These are phyloP conservation scores for Phylloboletellus chloephorus DNA, from an alignment of 1,284 basidiomycete species.

Conservation along the genomic window DNA sequence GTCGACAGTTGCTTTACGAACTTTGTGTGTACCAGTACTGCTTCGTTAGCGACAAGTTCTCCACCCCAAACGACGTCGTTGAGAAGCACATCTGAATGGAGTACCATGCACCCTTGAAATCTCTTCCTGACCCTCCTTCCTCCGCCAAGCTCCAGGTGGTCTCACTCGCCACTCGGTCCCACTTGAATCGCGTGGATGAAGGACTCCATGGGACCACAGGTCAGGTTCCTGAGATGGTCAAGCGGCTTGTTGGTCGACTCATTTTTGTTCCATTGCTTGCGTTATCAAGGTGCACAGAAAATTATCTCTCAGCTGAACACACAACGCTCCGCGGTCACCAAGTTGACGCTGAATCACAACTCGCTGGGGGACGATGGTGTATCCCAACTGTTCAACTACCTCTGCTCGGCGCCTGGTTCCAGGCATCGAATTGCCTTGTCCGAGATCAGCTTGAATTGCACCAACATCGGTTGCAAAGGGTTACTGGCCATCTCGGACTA, in stretches of 20 bases:
- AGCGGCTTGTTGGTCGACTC: not conserved
- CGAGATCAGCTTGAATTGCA: conserved; percentile 55
- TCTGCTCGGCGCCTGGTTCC: conserved; percentile 44
- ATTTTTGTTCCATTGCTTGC: conserved; percentile 2
- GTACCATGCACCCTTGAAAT: not conserved
- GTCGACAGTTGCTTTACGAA: conserved; percentile 6
- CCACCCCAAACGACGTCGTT: not conserved
- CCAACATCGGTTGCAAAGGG: conserved; percentile 50
- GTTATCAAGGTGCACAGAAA: conserved; percentile 36
- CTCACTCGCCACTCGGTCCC: conserved; percentile 16
- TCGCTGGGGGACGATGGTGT: conserved; percentile 56
- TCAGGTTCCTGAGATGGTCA: conserved; percentile 6
- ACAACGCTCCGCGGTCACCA: conserved; percentile 39
- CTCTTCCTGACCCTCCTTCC: not conserved
- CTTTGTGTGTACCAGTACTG: not conserved
- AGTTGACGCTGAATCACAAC: conserved; percentile 55
- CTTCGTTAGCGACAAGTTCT: not conserved
- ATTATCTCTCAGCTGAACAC: conserved; percentile 43
- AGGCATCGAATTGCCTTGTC: conserved; percentile 39
- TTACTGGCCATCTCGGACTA: conserved; percentile 50
- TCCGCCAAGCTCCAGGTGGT: conserved; percentile 7
- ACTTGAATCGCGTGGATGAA: conserved; percentile 20
- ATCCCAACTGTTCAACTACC: conserved; percentile 49
- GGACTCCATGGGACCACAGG: conserved; percentile 20
- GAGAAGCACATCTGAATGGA: conserved; percentile 15